These are phyloP conservation scores for Trichoderma simmonsii DNA, from an alignment of 2,329 filamentous ascomycete genomes.

Conservation along the genomic window DNA sequence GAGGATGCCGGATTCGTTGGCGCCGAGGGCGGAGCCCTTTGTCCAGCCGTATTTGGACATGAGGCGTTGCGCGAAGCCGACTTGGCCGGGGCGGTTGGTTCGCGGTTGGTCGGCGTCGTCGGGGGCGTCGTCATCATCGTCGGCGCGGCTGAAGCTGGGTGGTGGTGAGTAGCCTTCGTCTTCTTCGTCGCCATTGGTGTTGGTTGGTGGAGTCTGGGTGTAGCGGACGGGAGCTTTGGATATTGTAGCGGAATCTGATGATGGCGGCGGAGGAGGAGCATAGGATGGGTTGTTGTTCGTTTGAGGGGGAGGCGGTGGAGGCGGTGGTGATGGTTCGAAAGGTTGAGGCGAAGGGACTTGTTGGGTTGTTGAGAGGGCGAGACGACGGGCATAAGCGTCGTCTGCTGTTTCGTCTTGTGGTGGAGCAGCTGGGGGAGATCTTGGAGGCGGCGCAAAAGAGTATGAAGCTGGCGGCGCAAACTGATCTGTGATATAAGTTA, in stretches of 20 bases:
- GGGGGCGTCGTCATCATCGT: constrained; percentile 33
- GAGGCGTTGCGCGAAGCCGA: constrained; percentile 80
- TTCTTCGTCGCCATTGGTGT: constrained; percentile 33
- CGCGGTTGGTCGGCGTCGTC: constrained; percentile 43
- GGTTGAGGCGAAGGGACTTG: constrained; percentile 33
- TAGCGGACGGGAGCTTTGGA: constrained; percentile 78
- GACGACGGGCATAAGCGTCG: constrained; percentile 64
- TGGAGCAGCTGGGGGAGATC: constrained; percentile 44
- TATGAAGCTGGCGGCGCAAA: constrained; percentile 59
- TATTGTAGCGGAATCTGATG: constrained; percentile 57
- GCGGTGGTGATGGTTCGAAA: constrained; percentile 31
- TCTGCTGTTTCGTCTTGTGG: constrained; percentile 63
- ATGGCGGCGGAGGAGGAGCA: constrained; percentile 29
- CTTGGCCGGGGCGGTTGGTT: constrained; percentile 71
- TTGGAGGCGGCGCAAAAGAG: constrained; percentile 55
- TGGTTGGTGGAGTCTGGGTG: constrained; percentile 31
- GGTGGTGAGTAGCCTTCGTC: constrained; percentile 43
- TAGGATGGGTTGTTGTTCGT: constrained; percentile 23
- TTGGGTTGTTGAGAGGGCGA: constrained; percentile 52
- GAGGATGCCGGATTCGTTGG: constrained; percentile 75
- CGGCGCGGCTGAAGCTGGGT: constrained; percentile 47
- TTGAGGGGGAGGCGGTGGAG: constrained; percentile 31
- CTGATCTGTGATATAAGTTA: constrained; percentile 41
- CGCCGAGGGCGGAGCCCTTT: constrained; percentile 82
- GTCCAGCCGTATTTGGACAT: constrained; percentile 95